Conservation (phyloP, 176 grass and related monocot genomes). For the Otatea glauca region DNA sequence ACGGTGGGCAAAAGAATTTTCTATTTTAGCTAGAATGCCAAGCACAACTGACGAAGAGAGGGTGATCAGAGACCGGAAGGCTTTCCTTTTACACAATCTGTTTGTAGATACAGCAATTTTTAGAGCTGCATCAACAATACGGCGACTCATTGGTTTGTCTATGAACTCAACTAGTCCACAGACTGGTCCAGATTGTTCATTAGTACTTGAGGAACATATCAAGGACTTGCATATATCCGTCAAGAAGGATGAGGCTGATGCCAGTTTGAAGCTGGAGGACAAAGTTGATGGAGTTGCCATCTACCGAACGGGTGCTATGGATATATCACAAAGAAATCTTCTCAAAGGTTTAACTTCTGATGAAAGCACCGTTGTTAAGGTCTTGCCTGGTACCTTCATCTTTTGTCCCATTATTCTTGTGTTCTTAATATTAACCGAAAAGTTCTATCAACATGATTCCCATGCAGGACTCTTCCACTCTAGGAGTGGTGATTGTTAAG, state of each 20-base stretch:
- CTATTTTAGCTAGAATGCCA: constrained; percentile 68
- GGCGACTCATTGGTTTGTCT: constrained; percentile 47
- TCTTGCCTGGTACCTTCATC: constrained; percentile 39
- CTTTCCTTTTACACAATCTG: constrained; percentile 90
- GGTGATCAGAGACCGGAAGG: constrained; percentile 86
- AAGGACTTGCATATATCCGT: constrained; percentile 80
- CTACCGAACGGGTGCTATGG: constrained; percentile 50
- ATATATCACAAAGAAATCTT: constrained; percentile 83
- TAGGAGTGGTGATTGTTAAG: constrained; percentile 93
- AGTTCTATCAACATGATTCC: constrained; percentile 33
- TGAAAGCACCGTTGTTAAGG: constrained; percentile 78
- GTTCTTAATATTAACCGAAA: constrained; percentile 24
- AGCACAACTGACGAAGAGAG: constrained; percentile 94
- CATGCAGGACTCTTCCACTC: constrained; percentile 66
- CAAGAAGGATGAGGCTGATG: constrained; percentile 69
- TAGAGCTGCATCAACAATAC: constrained; percentile 71
- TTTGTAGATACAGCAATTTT: constrained; percentile 94
- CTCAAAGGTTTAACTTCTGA: constrained; percentile 95
- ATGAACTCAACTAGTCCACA: constrained; percentile 28
- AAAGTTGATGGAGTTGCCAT: constrained; percentile 74
- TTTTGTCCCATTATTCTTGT: not conserved
- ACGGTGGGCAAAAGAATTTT: constrained; percentile 84
- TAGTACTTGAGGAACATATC: constrained; percentile 63
- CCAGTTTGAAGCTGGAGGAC: constrained; percentile 67
- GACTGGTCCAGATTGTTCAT: constrained; percentile 42